Evolutionary conservation across 768 basidiomycete genomes (phyloP).

Genomic region (Lyophyllum shimeji): DNA sequence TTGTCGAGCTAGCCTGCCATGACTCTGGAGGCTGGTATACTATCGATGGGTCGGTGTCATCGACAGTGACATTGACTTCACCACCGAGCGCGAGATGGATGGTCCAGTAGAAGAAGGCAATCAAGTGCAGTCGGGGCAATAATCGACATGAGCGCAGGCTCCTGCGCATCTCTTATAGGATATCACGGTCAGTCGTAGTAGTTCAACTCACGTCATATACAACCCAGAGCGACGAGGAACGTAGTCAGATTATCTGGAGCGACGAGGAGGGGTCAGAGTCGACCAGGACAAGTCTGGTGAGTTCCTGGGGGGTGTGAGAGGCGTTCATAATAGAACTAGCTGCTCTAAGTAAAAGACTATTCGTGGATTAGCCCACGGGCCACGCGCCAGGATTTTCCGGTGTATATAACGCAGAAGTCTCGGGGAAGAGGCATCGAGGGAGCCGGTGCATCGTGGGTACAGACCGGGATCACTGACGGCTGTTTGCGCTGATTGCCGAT

Average conservation of each 20-base stretch:
- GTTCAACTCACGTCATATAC: slow-evolving; percentile 7
- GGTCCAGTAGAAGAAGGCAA: slow-evolving; percentile 9
- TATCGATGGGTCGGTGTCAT: slow-evolving; percentile 38
- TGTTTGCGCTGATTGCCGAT: slow-evolving; percentile 7
- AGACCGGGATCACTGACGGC: background rate
- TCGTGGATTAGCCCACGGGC: slow-evolving; percentile 12
- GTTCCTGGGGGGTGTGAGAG: slow-evolving; percentile 2
- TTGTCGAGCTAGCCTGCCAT: slow-evolving; percentile 33
- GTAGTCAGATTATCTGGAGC: background rate
- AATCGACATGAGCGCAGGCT: background rate
- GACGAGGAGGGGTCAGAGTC: background rate
- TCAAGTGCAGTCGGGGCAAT: slow-evolving; percentile 3
- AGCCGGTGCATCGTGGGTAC: background rate
- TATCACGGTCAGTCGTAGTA: background rate
- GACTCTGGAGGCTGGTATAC: slow-evolving; percentile 33
- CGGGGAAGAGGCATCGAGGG: slow-evolving; percentile 18
- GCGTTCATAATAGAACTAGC: slow-evolving; percentile 4
- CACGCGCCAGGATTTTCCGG: slow-evolving; percentile 30
- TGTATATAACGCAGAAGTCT: slow-evolving; percentile 28
- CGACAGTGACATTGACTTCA: slow-evolving; percentile 33
- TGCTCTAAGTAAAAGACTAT: slow-evolving; percentile 3
- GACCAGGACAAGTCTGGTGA: background rate
- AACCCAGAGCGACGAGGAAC: background rate
- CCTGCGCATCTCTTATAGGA: background rate
- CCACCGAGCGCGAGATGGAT: slow-evolving; percentile 19